These are phyloP conservation scores for Coemansia sp. DNA, from an alignment of 192 early-diverging fungal species.

Conservation along the genomic window DNA sequence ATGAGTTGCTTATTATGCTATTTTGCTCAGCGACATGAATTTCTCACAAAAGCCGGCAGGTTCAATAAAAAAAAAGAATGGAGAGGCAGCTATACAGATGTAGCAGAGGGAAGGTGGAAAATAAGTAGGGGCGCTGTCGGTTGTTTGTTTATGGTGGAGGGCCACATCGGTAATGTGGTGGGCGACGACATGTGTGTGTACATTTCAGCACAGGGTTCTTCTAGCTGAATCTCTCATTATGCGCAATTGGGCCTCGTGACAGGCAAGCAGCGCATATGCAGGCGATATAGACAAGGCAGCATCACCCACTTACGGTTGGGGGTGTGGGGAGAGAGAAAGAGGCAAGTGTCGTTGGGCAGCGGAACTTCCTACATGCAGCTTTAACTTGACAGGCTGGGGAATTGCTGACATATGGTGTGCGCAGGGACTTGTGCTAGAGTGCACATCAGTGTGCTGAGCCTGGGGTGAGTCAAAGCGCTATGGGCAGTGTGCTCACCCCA, in stretches of 20 bases:
- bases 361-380: background rate
- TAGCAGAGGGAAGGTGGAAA: background rate
- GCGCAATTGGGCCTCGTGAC: background rate
- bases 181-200: slow-evolving; percentile 3
- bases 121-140: background rate
- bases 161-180: slow-evolving; percentile 1
- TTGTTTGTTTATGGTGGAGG: background rate
- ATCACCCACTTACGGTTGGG: background rate
- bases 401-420: background rate
- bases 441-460: background rate
- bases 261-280: background rate
- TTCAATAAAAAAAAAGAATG: background rate
- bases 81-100: background rate
- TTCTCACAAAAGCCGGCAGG: background rate
- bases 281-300: slow-evolving; percentile 3
- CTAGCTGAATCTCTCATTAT: slow-evolving; percentile 1
- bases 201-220: slow-evolving; percentile 1
- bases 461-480: slow-evolving; percentile 3
- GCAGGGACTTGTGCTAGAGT: background rate
- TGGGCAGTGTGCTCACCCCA: background rate
- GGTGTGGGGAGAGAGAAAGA: background rate
- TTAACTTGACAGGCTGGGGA: background rate
- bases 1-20: background rate
- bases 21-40: background rate
- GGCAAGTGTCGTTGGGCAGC: background rate